Conservation (phyloP, 2,329 filamentous ascomycete genomes). For the Cladobotryum mycophilum region DNA sequence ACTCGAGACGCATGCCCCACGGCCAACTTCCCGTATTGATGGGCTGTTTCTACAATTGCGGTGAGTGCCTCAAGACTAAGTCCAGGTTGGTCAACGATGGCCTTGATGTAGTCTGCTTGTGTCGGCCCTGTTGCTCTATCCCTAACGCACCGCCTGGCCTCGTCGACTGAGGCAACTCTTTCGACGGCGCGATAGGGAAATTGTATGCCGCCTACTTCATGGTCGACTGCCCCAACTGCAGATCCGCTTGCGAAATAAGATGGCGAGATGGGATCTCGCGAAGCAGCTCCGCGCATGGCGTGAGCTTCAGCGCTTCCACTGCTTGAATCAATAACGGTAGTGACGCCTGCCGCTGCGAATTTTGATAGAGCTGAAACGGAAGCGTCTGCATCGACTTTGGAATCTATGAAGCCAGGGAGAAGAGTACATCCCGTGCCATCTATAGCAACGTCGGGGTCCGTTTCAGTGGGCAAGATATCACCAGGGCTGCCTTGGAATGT, state of each 20-base stretch:
- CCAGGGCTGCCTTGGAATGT: constrained; percentile 10
- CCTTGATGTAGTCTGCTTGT: constrained; percentile 24
- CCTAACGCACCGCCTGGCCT: constrained; percentile 5
- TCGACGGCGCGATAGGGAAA: constrained; percentile 2
- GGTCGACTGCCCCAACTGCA: constrained; percentile 1
- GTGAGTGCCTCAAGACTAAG: constrained; percentile 19
- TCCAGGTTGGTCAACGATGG: constrained; percentile 17
- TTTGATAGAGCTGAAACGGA: neutral
- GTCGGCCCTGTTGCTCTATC: neutral
- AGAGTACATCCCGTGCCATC: constrained; percentile 26
- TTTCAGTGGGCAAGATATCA: constrained; percentile 1
- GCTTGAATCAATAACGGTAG: constrained; percentile 13
- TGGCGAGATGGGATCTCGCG: constrained; percentile 2
- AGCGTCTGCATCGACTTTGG: constrained; percentile 9
- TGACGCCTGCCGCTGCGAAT: constrained; percentile 9
- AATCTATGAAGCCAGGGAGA: constrained; percentile 14
- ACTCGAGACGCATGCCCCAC: constrained; percentile 22
- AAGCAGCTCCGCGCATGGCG: constrained; percentile 4
- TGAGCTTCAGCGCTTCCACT: constrained; percentile 9
- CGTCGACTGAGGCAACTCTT: neutral
- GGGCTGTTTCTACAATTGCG: constrained; percentile 17
- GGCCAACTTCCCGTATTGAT: constrained; percentile 17
- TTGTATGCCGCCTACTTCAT: neutral
- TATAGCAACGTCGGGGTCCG: constrained; percentile 16
- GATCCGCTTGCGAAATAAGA: constrained; percentile 12